Evolutionary conservation across 305 asterid species (phyloP), one percentile per base, ranked within the genome.

Genomic region (Caryopteris hybrid): DNA sequence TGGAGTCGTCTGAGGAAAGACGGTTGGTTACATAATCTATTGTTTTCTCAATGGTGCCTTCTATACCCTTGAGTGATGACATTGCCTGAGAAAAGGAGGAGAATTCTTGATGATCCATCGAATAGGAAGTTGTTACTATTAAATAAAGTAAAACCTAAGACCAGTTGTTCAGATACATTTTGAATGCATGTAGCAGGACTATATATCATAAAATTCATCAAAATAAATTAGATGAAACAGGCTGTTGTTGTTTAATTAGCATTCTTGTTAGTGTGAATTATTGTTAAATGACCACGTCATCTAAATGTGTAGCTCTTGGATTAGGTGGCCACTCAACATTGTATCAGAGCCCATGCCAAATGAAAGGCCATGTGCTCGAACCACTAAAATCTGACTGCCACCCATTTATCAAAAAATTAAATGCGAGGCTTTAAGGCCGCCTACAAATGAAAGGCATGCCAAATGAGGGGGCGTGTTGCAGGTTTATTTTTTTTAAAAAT

Each of bases 1-100:
- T 65, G 54, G 87, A 78, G 70, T 84, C 95, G 69, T 82, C 92
- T 2, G 61, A 55, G 3, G 92, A 88, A 62, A 92, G 90, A 70
- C 70, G 84, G 36, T 84, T 79, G 17, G 86, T 83, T 55, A 90
- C 86, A 77, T 84, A 85, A 77, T 88, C 96, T 66, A 92, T 69
- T 68, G 94, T 81, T 72, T 82, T 88, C 75, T 81, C 88, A 6
- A 75, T 68, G 2, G 74, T 69, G 75, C 79, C 79, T 75, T 85
- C 91, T 65, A 55, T 71, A 68, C 76, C 60, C 60, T 82, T 78
- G 50, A 86, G 84, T 16, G 90, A 82, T 70, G 91, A 82, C 78
- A 88, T 71, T 43, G 96, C 97, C 96, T 92, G 56, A 72, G 61
- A 56, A 52, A 72, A 38, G 18, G 43, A 23, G 34, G 58, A 43